A percentile compares a stretch with the other conserved stretches of the same genome.
Evolutionary conservation across 345 rosid species (phyloP).

Genomic region (Camelina laxa): DNA sequence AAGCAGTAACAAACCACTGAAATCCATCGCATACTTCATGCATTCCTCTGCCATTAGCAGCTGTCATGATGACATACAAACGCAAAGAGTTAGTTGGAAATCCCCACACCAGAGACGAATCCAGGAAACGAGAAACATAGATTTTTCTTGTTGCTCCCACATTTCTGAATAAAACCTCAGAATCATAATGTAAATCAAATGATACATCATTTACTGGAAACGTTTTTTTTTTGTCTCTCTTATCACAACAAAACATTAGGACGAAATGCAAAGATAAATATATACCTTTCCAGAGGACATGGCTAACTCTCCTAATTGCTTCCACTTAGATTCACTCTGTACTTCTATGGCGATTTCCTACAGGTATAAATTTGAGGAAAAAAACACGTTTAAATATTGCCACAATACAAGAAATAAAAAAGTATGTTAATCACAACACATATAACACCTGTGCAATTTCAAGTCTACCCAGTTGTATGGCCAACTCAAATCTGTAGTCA

Average conservation of each 20-base stretch:
- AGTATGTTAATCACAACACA: conserved; percentile 20
- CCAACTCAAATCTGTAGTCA: conserved; percentile 94
- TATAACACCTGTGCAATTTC: conserved; percentile 83
- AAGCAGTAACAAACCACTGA: conserved; percentile 94
- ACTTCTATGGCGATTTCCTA: conserved; percentile 89
- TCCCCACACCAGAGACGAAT: background rate
- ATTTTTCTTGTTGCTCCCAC: background rate
- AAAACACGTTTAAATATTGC: conserved; percentile 10
- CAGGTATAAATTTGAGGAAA: background rate
- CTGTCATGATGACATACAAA: conserved; percentile 53
- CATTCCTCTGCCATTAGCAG: conserved; percentile 98
- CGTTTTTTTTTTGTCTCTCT: conserved; percentile 10
- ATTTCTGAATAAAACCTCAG: conserved; percentile 1
- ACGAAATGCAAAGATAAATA: conserved; percentile 21
- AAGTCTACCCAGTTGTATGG: conserved; percentile 91
- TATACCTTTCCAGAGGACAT: conserved; percentile 93
- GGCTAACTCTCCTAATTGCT: conserved; percentile 96
- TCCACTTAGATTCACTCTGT: conserved; percentile 95
- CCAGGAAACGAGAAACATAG: conserved; percentile 15
- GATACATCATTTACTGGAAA: conserved; percentile 1
- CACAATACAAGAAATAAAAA: background rate
- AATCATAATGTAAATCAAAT: conserved; percentile 13
- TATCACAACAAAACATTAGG: background rate
- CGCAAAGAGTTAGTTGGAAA: conserved; percentile 23
- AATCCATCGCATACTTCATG: conserved; percentile 87